phyloP scores from a whole-genome alignment of 805 yeast species.

The Sugiyamaella valdiviana region DNA sequence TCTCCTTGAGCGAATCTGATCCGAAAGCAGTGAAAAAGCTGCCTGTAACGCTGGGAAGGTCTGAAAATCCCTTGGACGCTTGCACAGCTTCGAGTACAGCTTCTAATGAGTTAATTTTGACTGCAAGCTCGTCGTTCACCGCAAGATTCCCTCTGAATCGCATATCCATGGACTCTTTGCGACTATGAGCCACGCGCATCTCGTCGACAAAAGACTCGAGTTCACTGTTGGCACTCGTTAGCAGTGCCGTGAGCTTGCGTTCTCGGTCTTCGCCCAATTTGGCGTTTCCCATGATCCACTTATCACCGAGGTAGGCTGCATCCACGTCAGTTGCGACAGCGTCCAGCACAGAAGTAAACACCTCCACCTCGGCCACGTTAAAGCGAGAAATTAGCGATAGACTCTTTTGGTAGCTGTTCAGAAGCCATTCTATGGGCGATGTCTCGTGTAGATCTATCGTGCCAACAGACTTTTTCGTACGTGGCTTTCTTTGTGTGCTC shows the following conservation, averaged over 20 bases:
- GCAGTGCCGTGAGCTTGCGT: neutral
- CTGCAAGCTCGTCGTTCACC: neutral
- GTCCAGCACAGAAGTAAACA: neutral
- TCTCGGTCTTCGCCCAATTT: neutral
- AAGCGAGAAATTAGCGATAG: neutral
- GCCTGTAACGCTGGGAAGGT: neutral
- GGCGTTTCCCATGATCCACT: neutral
- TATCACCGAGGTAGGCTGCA: neutral
- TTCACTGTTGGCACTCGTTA: neutral
- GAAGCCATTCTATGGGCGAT: constrained; percentile 8
- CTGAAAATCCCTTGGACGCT: neutral
- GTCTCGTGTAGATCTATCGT: constrained; percentile 16
- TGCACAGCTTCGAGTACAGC: neutral
- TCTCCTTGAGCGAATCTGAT: neutral
- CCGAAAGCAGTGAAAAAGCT: neutral
- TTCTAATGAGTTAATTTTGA: neutral
- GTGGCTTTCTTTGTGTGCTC: constrained; percentile 16
- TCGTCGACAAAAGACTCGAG: neutral
- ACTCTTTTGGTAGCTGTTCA: neutral
- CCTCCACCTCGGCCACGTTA: neutral
- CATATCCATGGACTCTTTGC: neutral
- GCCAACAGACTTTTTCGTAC: constrained; percentile 4
- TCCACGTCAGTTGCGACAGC: neutral
- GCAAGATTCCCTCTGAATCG: neutral
- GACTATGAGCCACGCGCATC: neutral